Evolutionary conservation across 2,329 filamentous ascomycete genomes (phyloP), one percentile per base, ranked within the genome.

Genomic region (Aspergillus glaucus): DNA sequence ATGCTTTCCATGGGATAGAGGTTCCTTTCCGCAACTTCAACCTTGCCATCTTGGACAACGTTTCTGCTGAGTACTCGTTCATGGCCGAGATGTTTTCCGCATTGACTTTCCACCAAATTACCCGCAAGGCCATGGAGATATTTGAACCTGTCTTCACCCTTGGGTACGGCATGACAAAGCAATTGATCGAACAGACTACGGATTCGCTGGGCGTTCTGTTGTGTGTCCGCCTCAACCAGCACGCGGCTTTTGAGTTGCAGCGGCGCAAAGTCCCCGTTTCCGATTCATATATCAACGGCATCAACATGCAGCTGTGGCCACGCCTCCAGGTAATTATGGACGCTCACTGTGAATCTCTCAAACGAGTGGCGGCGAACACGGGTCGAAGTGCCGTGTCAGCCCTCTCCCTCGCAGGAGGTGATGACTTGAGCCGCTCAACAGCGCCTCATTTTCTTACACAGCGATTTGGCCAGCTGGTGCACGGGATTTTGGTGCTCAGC

Each of bases 221-320:
- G n/a, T 93, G 88, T 63, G 91, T 98, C 28, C 84, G 93, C 5
- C 72, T 98, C 14, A 98, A 95, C 59, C 93, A 97, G 64, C 88
- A 93, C 58, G 85, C 92, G 50, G 91, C 93, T 14, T 98, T 98
- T 64, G 88, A 95, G 68, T 78, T 97, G 30, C 93, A 98, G 68
- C 81, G 92, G 9, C 84, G 92, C 47, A 92, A 94, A 64, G 83
- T 97, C 1, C 93, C 93, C 0, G 85, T 89, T 4, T 84, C 88
- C 2, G 93, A 98, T 63, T 79, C 82, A 36, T 98, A 98, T 65
- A 85, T 96, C 64, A 98, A 98, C 66, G 91, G 84, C 42, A 95
- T 89, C 4, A 91, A 87, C 62, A 98, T 98, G 89, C 81, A 93
- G 2, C 80, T 98, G 5, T 98, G 93, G 93, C 93, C 93, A 6